Percentiles rank a stretch among this genome's conserved stretches.
phyloP scores from a whole-genome alignment of 257 asterid genomes.

The Mentha longifolia region DNA sequence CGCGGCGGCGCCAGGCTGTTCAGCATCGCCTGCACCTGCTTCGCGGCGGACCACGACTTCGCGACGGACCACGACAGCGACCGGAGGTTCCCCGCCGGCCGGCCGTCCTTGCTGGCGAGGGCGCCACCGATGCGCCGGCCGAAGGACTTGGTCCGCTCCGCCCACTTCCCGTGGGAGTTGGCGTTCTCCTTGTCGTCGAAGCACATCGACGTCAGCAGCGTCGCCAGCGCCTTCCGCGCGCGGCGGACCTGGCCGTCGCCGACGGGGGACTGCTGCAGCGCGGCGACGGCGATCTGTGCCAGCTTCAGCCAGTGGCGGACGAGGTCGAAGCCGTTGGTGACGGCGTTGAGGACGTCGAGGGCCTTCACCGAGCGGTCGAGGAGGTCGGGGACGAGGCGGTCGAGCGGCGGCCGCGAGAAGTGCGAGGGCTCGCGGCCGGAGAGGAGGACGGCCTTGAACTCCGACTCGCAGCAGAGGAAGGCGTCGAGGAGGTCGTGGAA shows the following conservation, averaged over 20 bases:
- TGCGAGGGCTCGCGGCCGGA: constrained; percentile 67
- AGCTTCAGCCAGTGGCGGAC: constrained; percentile 75
- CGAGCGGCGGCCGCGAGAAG: constrained; percentile 73
- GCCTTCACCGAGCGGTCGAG: constrained; percentile 77
- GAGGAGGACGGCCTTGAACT: constrained; percentile 69
- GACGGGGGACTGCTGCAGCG: constrained; percentile 57
- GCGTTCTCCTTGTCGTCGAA: constrained; percentile 72
- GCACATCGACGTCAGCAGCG: constrained; percentile 60
- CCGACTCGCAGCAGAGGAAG: constrained; percentile 76
- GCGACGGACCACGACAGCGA: constrained; percentile 75
- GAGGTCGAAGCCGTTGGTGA: constrained; percentile 81
- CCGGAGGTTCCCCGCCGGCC: constrained; percentile 49
- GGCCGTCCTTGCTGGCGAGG: constrained; percentile 42
- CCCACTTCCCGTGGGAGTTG: constrained; percentile 52
- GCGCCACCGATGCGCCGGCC: constrained; percentile 73
- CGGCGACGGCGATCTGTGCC: constrained; percentile 62
- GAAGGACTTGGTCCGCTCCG: constrained; percentile 75
- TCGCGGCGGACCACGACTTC: constrained; percentile 87
- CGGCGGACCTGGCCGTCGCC: constrained; percentile 86
- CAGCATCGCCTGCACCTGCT: constrained; percentile 74
- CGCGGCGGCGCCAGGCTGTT: constrained; percentile 73
- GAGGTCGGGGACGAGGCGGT: constrained; percentile 71
- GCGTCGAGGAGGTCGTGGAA: constrained; percentile 73
- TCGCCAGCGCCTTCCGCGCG: constrained; percentile 62
- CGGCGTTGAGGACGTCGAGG: constrained; percentile 80